Percentiles rank a stretch among this genome's conserved stretches.
Conservation (phyloP, 495 filamentous ascomycete genomes). For the Aspergillus ostianus region DNA sequence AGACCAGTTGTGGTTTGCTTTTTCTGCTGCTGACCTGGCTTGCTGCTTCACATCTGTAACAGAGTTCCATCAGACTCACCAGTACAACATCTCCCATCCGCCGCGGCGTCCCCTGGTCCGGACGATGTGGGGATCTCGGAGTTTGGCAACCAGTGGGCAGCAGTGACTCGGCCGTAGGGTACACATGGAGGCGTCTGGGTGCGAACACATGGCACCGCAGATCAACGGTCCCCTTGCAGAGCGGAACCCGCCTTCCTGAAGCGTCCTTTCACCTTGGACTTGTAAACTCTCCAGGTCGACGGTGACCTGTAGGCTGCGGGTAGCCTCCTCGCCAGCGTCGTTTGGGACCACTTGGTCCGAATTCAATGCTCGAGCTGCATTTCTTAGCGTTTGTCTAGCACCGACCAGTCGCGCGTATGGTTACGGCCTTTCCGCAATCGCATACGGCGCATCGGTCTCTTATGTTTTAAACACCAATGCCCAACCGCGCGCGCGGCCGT, state of each 20-base stretch:
- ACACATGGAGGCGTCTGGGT: constrained; percentile 4
- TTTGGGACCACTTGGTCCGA: constrained; percentile 11
- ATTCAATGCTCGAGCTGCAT: constrained; percentile 7
- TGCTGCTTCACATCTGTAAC: constrained; percentile 1
- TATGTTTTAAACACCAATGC: neutral
- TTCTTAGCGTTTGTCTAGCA: neutral
- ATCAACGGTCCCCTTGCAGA: constrained; percentile 10
- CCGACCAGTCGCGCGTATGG: neutral
- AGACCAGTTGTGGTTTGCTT: neutral
- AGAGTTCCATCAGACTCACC: neutral
- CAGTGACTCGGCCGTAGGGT: constrained; percentile 2
- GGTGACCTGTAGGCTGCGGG: constrained; percentile 2
- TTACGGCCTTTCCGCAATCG: neutral
- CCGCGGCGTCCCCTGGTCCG: neutral
- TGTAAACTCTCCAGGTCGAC: constrained; percentile 2
- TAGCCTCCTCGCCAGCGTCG: neutral
- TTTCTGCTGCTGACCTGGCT: neutral
- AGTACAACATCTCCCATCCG: no score
- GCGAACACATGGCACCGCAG: constrained; percentile 10
- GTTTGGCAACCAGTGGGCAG: neutral
- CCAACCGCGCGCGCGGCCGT: constrained; percentile 2
- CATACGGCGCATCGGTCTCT: constrained; percentile 5
- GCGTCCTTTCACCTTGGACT: neutral
- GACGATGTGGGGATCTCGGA: neutral
- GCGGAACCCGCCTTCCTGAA: neutral